A percentile compares a stretch with the other conserved stretches of the same genome.
phyloP scores from a whole-genome alignment of 2,329 filamentous ascomycete genomes.

The Ilyonectria robusta region DNA sequence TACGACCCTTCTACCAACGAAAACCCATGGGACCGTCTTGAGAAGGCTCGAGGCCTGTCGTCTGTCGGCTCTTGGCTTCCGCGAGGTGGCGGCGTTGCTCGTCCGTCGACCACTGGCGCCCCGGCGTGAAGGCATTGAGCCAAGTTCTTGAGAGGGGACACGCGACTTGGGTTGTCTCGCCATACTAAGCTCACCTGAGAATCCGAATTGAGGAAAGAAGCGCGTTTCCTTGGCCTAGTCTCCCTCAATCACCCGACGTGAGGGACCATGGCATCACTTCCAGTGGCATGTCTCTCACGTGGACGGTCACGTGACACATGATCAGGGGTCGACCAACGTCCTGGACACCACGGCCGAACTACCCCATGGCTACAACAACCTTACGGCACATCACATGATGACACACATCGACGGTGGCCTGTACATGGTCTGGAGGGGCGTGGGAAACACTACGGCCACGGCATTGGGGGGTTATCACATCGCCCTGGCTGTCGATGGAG shows the following conservation, averaged over 20 bases:
- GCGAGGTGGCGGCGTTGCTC: conserved; percentile 20
- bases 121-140: conserved; percentile 30
- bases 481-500: conserved; percentile 25
- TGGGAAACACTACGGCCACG: conserved; percentile 41
- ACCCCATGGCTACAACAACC: conserved; percentile 34
- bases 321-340: conserved; percentile 40
- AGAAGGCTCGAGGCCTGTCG: conserved; percentile 61
- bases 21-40: conserved; percentile 78
- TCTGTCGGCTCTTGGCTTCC: conserved; percentile 62
- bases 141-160: background rate
- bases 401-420: conserved; percentile 30
- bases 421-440: conserved; percentile 36
- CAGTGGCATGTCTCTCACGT: conserved; percentile 23
- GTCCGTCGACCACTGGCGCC: conserved; percentile 17
- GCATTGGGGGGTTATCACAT: conserved; percentile 49
- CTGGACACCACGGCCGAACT: conserved; percentile 23
- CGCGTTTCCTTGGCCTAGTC: background rate
- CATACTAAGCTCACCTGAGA: background rate
- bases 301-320: conserved; percentile 34
- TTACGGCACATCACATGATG: conserved; percentile 41
- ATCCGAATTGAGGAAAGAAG: background rate
- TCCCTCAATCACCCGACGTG: conserved; percentile 12
- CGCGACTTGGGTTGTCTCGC: background rate
- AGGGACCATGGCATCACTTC: conserved; percentile 1
- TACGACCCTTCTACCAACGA: conserved; percentile 79